Evolutionary conservation across 352 stramenopile genomes (phyloP).

Genomic region (Phytopythium cucurbitacearum): DNA sequence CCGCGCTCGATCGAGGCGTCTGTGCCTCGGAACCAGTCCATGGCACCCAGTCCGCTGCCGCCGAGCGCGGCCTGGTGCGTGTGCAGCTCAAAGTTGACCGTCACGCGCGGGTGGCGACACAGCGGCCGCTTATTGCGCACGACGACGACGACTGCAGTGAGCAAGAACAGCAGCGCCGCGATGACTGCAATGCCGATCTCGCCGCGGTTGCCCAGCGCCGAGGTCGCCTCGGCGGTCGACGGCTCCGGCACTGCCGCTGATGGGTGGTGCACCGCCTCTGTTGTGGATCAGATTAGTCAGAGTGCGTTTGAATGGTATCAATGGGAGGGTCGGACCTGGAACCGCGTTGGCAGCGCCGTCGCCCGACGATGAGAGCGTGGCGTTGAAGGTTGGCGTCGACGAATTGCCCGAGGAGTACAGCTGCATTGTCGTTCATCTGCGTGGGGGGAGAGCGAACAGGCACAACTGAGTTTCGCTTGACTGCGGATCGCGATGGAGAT

Average conservation of each 20-base stretch:
- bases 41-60: background rate
- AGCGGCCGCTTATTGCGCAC: background rate
- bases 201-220: background rate
- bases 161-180: background rate
- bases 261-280: background rate
- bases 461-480: too few species aligned
- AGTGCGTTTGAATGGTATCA: too few species aligned
- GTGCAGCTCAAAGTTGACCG: background rate
- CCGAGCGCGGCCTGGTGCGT: background rate
- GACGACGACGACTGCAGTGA: background rate
- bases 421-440: too few species aligned
- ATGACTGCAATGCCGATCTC: background rate
- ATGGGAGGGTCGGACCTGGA: too few species aligned
- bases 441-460: too few species aligned
- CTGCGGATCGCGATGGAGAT: too few species aligned
- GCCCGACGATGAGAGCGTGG: too few species aligned
- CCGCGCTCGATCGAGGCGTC: background rate
- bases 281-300: background rate
- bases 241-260: background rate
- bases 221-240: background rate
- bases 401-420: too few species aligned
- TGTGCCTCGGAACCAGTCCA: slow-evolving; percentile 1
- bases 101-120: background rate
- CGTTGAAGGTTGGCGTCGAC: too few species aligned
- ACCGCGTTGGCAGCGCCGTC: too few species aligned